These are phyloP conservation scores for Nitzschia palea DNA, from an alignment of 108 stramenopile species.

Conservation along the genomic window DNA sequence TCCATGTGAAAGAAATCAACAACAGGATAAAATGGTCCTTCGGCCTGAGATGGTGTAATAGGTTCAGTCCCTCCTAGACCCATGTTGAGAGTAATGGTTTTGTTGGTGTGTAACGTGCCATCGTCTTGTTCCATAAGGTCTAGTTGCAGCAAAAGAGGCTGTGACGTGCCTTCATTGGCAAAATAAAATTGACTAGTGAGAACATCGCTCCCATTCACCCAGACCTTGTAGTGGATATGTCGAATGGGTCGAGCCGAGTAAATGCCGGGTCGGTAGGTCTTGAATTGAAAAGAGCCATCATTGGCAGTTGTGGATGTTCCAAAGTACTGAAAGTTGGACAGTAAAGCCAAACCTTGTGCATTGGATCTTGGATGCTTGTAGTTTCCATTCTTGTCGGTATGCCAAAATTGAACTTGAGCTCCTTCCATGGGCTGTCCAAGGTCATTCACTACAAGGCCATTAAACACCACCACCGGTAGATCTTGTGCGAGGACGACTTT, in stretches of 20 bases:
- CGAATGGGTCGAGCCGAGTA: constrained; percentile 20
- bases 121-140: constrained; percentile 2
- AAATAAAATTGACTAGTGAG: constrained; percentile 33
- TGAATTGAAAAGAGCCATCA: constrained; percentile 17
- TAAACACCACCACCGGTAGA: constrained; percentile 10
- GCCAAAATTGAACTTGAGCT: constrained; percentile 37
- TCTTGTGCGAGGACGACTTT: constrained; percentile 1
- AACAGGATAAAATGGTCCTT: constrained; percentile 27
- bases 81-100: constrained; percentile 5
- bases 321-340: constrained; percentile 24
- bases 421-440: constrained; percentile 24
- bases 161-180: constrained; percentile 13
- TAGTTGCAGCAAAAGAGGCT: constrained; percentile 9
- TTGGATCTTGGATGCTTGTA: constrained; percentile 22
- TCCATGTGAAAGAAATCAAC: constrained; percentile 23
- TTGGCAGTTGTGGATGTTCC: constrained; percentile 18
- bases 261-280: constrained; percentile 25
- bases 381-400: constrained; percentile 27
- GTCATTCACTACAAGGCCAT: constrained; percentile 19
- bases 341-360: background rate
- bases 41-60: constrained; percentile 7
- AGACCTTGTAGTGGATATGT: constrained; percentile 35
- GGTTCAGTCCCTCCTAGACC: background rate
- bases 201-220: constrained; percentile 9
- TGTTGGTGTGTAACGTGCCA: constrained; percentile 21